Evolutionary conservation across 257 asterid species (phyloP).

Genomic region (Scutellaria baicalensis): DNA sequence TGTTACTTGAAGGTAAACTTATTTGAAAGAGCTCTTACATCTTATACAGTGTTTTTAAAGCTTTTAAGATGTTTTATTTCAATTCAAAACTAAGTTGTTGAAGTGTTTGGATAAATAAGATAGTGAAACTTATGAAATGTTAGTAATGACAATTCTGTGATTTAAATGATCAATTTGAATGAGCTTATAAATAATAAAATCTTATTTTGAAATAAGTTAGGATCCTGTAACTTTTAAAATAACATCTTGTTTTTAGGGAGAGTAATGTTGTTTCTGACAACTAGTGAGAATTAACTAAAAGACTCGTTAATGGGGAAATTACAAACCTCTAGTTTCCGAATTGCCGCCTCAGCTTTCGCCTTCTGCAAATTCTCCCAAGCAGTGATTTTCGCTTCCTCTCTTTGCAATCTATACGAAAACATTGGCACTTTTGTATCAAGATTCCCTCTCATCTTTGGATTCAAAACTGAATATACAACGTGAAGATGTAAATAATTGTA

Average conservation of each 20-base stretch:
- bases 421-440: neutral
- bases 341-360: conserved; percentile 87
- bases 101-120: too few relatives aligned
- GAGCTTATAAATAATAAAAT: too few relatives aligned
- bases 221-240: too few relatives aligned
- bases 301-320: neutral
- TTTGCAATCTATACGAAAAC: conserved; percentile 38
- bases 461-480: neutral
- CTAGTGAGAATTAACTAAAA: neutral
- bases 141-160: too few relatives aligned
- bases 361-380: conserved; percentile 92
- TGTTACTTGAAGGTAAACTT: neutral
- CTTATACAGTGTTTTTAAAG: neutral
- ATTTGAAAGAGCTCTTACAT: neutral
- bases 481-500: too few relatives aligned
- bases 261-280: neutral
- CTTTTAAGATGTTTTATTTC: too few relatives aligned
- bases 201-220: too few relatives aligned
- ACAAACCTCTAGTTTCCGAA: conserved; percentile 73
- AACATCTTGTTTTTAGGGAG: too few relatives aligned
- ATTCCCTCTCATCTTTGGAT: neutral
- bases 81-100: too few relatives aligned
- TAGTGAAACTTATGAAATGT: too few relatives aligned
- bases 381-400: conserved; percentile 63
- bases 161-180: too few relatives aligned